A percentile compares a stretch with the other conserved stretches of the same genome.
Evolutionary conservation across 441 rosid genomes (phyloP).

Genomic region (Theobroma grandiflorum): DNA sequence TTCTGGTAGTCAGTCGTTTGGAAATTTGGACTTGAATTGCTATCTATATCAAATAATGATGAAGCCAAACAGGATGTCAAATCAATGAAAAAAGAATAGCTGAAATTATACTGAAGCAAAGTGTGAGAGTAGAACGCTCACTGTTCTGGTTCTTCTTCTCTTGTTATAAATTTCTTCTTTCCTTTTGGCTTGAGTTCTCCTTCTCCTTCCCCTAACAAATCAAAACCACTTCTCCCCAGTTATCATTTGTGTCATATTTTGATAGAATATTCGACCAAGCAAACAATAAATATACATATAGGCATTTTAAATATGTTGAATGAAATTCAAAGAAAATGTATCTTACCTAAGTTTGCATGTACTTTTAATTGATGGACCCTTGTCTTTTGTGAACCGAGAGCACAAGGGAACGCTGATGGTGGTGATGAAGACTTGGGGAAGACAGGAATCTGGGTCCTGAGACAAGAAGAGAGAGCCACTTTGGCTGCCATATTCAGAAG

Average conservation of each 20-base stretch:
- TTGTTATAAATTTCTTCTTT: slow-evolving; percentile 85
- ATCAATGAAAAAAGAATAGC: not conserved
- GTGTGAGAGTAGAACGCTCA: slow-evolving; percentile 36
- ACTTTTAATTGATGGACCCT: slow-evolving; percentile 51
- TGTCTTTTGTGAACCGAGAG: slow-evolving; percentile 28
- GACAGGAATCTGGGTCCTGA: slow-evolving; percentile 33
- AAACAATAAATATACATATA: not conserved
- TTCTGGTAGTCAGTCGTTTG: not conserved
- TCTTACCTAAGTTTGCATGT: slow-evolving; percentile 64
- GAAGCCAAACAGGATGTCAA: not conserved
- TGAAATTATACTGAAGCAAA: not conserved
- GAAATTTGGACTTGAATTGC: not conserved
- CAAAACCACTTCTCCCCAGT: slow-evolving; percentile 8
- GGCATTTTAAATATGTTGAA: not conserved
- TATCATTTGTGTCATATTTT: not conserved
- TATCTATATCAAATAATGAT: not conserved
- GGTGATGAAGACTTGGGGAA: slow-evolving; percentile 30
- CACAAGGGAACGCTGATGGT: slow-evolving; percentile 28
- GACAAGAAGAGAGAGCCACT: slow-evolving; percentile 43
- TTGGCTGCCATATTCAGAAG: slow-evolving; percentile 59
- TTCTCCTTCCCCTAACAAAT: slow-evolving; percentile 63
- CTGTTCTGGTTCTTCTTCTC: slow-evolving; percentile 92
- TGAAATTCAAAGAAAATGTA: not conserved
- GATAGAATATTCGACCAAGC: not conserved
- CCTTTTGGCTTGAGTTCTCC: slow-evolving; percentile 75